These are phyloP conservation scores for Aspergillus chevalieri DNA, from an alignment of 2,329 filamentous ascomycete species.

Conservation along the genomic window DNA sequence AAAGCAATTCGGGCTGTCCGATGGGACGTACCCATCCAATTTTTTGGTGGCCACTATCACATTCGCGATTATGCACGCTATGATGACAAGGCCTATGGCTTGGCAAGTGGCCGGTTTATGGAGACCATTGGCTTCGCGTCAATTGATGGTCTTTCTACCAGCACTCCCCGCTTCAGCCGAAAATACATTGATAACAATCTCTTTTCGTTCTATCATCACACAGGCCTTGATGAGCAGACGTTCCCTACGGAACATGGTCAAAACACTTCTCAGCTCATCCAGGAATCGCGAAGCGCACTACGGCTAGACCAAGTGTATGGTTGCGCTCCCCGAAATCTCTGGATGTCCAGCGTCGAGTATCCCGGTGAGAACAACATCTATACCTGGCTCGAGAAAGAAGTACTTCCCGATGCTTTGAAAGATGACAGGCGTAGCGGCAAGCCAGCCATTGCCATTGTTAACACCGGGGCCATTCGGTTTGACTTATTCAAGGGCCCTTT, in stretches of 20 bases:
- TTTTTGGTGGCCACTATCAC: constrained; percentile 87
- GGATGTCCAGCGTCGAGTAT: constrained; percentile 74
- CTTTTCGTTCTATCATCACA: constrained; percentile 75
- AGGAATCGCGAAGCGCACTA: constrained; percentile 62
- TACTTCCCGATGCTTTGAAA: constrained; percentile 63
- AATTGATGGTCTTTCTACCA: constrained; percentile 58
- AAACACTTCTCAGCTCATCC: constrained; percentile 65
- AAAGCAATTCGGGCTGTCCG: constrained; percentile 69
- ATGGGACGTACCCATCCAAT: constrained; percentile 78
- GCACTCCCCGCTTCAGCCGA: constrained; percentile 58
- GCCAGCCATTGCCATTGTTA: constrained; percentile 65
- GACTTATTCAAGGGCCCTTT: constrained; percentile 92
- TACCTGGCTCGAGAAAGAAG: constrained; percentile 67
- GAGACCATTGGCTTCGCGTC: constrained; percentile 95
- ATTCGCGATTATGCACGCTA: constrained; percentile 78
- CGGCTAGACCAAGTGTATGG: constrained; percentile 68
- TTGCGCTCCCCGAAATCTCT: constrained; percentile 75
- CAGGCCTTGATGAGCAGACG: constrained; percentile 60
- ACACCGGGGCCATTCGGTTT: constrained; percentile 88
- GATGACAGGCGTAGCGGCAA: constrained; percentile 54
- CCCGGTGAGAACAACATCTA: constrained; percentile 70
- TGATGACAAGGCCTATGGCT: constrained; percentile 68
- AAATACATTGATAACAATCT: constrained; percentile 94
- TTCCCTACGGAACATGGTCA: constrained; percentile 72
- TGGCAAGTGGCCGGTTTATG: constrained; percentile 87